These are phyloP conservation scores for Phytophthora fragariaefolia DNA, from an alignment of 352 stramenopile genomes.

Conservation along the genomic window DNA sequence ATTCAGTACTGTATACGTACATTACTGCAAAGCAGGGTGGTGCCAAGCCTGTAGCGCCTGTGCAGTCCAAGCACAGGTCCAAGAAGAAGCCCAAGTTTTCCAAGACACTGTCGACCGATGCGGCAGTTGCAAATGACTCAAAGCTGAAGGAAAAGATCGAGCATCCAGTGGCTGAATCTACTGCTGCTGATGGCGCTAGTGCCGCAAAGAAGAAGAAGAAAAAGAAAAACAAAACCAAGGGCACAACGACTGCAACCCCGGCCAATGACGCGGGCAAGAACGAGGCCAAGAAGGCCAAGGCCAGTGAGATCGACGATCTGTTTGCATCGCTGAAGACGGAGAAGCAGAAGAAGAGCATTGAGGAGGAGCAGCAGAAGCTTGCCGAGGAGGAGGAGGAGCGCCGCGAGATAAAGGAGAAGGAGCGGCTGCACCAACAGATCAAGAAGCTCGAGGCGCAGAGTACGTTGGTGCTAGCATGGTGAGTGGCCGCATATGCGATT, in stretches of 20 bases:
- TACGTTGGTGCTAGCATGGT: conserved; percentile 35
- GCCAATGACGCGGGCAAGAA: conserved; percentile 25
- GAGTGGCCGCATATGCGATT: no score
- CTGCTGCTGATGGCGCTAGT: not conserved
- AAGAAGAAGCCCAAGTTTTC: conserved; percentile 35
- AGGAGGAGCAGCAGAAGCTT: conserved; percentile 58
- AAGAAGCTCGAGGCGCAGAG: conserved; percentile 84
- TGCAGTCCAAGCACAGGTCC: conserved; percentile 19
- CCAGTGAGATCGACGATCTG: conserved; percentile 78
- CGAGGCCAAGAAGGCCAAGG: conserved; percentile 27
- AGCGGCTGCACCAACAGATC: conserved; percentile 77
- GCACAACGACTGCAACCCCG: conserved; percentile 1
- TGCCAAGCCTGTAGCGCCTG: not conserved
- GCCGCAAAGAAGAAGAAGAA: conserved; percentile 52
- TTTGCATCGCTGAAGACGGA: conserved; percentile 78
- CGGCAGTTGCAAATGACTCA: not conserved
- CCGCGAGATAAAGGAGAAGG: conserved; percentile 62
- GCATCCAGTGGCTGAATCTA: not conserved
- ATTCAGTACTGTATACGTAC: not conserved
- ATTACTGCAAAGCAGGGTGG: conserved; percentile 13
- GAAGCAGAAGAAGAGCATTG: conserved; percentile 73
- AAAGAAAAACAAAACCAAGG: conserved; percentile 67
- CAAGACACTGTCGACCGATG: conserved; percentile 25
- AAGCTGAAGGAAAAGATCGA: conserved; percentile 3
- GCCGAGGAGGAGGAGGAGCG: conserved; percentile 53